Evolutionary conservation across 164 flowering plant genomes (phyloP).

Genomic region (Taxillus chinensis): DNA sequence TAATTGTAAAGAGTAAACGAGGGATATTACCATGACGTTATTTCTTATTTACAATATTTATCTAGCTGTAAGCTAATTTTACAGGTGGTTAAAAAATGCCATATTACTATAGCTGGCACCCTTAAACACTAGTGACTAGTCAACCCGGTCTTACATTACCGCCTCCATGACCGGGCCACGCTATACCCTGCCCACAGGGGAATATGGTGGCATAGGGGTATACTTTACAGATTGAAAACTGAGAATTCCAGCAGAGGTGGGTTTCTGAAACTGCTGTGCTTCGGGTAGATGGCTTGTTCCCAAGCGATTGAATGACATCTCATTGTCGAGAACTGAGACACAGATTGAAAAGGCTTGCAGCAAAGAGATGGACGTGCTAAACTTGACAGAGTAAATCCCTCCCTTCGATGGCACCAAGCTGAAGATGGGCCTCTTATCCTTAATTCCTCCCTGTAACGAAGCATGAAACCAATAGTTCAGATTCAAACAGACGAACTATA

Average conservation of each 20-base stretch:
- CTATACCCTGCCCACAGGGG: slow-evolving; percentile 71
- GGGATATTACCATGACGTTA: too few species aligned
- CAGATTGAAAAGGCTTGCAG: slow-evolving; percentile 75
- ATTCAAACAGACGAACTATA: too few species aligned
- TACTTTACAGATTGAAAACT: slow-evolving; percentile 27
- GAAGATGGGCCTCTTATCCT: slow-evolving; percentile 33
- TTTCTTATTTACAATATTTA: too few species aligned
- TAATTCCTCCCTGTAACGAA: slow-evolving; percentile 36
- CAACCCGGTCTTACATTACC: too few species aligned
- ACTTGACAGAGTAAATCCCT: slow-evolving; percentile 49
- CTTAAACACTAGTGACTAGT: too few species aligned
- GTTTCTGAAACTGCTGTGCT: slow-evolving; percentile 14
- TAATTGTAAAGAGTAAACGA: too few species aligned
- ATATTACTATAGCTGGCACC: too few species aligned
- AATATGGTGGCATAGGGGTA: slow-evolving; percentile 50
- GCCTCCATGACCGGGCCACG: not conserved
- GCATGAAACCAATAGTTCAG: not conserved
- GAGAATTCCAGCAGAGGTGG: slow-evolving; percentile 7
- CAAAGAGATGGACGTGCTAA: slow-evolving; percentile 41
- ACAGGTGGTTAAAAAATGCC: too few species aligned
- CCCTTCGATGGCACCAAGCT: slow-evolving; percentile 37
- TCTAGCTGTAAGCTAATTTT: too few species aligned
- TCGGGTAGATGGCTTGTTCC: slow-evolving; percentile 13
- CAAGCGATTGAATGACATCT: slow-evolving; percentile 16
- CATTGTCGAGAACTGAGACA: slow-evolving; percentile 41